A percentile compares a stretch with the other conserved stretches of the same genome.
These are phyloP conservation scores for Diplodia mutila DNA, from an alignment of 2,329 filamentous ascomycete species.

Conservation along the genomic window DNA sequence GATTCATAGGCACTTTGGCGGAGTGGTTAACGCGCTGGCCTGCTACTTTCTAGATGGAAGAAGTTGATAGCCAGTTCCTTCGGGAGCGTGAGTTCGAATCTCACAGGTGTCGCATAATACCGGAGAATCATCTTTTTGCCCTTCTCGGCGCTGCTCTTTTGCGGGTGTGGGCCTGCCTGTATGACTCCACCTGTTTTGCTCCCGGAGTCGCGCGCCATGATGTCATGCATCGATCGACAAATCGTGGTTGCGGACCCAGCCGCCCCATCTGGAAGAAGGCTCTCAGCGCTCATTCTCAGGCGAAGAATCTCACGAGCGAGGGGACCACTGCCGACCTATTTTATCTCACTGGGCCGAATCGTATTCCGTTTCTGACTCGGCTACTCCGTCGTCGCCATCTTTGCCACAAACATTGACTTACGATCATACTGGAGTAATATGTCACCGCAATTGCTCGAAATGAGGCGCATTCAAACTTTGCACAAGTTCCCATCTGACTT, in stretches of 20 bases:
- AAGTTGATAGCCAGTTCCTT: slow-evolving; percentile 24
- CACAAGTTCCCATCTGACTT: too few species aligned
- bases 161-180: background rate
- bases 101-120: slow-evolving; percentile 17
- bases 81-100: slow-evolving; percentile 26
- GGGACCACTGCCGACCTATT: too few species aligned
- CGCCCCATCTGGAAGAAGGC: too few species aligned
- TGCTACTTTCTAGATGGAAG: slow-evolving; percentile 8
- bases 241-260: background rate
- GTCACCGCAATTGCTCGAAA: background rate
- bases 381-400: background rate
- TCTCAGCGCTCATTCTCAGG: too few species aligned
- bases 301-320: too few species aligned
- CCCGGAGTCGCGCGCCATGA: background rate
- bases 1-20: too few species aligned
- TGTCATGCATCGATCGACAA: background rate
- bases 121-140: slow-evolving; percentile 11
- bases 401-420: background rate
- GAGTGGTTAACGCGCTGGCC: slow-evolving; percentile 27
- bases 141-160: background rate
- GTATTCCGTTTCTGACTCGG: background rate
- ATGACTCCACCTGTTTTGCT: background rate
- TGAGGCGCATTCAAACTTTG: background rate
- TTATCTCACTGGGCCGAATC: background rate
- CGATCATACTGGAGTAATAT: background rate